Conservation (phyloP, 1,139 yeast genomes). For the Suhomyces bribrorum region DNA sequence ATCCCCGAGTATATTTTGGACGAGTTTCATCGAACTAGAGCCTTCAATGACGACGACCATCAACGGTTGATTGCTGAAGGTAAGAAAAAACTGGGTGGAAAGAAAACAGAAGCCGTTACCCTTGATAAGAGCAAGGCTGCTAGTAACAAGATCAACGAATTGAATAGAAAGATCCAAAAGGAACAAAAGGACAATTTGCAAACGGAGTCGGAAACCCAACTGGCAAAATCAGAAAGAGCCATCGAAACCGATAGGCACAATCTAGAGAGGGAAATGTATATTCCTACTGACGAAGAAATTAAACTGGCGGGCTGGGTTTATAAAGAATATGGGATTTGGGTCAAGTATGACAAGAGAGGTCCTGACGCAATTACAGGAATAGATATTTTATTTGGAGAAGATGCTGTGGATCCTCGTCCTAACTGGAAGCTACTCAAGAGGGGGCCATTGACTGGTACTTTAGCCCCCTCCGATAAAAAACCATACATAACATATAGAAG, state of each 20-base stretch:
- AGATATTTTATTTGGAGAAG: conserved; percentile 70
- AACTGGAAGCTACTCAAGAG: conserved; percentile 55
- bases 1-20: conserved; percentile 34
- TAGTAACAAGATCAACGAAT: conserved; percentile 17
- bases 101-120: conserved; percentile 14
- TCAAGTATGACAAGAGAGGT: conserved; percentile 38
- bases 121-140: conserved; percentile 21
- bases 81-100: conserved; percentile 17
- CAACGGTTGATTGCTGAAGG: conserved; percentile 12
- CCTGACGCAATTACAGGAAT: conserved; percentile 40
- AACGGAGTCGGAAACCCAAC: conserved; percentile 1
- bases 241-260: conserved; percentile 19
- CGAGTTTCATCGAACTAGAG: conserved; percentile 28
- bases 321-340: conserved; percentile 50
- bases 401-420: conserved; percentile 75
- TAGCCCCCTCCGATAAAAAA: conserved; percentile 20
- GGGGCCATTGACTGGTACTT: conserved; percentile 27
- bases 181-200: conserved; percentile 6
- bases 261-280: conserved; percentile 24
- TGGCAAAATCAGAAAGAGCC: conserved; percentile 7
- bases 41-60: conserved; percentile 34
- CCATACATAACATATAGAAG: conserved; percentile 34
- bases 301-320: conserved; percentile 37
- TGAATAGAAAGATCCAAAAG: conserved; percentile 13
- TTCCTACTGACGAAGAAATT: conserved; percentile 37